A percentile compares a stretch with the other conserved stretches of the same genome.
phyloP scores from a whole-genome alignment of 306 rosid genomes.

The Elaeagnus macrophylla region DNA sequence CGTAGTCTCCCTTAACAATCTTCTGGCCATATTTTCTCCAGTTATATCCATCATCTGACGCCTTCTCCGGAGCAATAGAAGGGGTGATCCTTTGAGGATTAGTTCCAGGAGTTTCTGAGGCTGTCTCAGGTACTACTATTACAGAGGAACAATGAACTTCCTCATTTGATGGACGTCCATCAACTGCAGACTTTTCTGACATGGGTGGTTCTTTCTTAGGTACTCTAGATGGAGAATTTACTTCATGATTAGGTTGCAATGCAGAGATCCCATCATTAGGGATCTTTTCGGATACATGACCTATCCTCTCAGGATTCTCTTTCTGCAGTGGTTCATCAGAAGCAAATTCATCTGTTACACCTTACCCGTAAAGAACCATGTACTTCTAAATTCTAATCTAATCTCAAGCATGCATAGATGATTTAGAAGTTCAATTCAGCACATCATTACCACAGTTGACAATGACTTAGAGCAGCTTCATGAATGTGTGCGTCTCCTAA shows the following conservation, averaged over 20 bases:
- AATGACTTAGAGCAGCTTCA: conserved; percentile 17
- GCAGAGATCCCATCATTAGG: conserved; percentile 22
- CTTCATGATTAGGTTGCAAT: conserved; percentile 25
- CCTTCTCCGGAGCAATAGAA: conserved; percentile 50
- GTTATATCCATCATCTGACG: conserved; percentile 75
- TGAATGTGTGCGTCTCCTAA: conserved; percentile 16
- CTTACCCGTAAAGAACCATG: conserved; percentile 66
- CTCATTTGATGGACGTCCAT: conserved; percentile 33
- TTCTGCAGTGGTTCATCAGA: conserved; percentile 40
- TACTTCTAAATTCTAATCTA: conserved; percentile 22
- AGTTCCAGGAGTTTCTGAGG: conserved; percentile 30
- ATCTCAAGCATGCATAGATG: not conserved
- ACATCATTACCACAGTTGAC: conserved; percentile 17
- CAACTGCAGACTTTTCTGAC: conserved; percentile 26
- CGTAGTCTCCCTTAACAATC: conserved; percentile 61
- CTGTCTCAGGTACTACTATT: conserved; percentile 22
- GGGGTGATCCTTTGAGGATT: conserved; percentile 34
- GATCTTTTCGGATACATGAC: conserved; percentile 24
- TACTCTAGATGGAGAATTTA: conserved; percentile 8
- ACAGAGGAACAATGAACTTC: conserved; percentile 31
- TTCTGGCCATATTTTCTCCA: conserved; percentile 98
- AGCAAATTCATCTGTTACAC: conserved; percentile 33
- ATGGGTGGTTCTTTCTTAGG: conserved; percentile 19
- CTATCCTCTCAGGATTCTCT: conserved; percentile 28
- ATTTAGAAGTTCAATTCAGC: conserved; percentile 24